A percentile compares a stretch with the other conserved stretches of the same genome.
These are phyloP conservation scores for Talaromyces amestolkiae DNA, from an alignment of 2,329 filamentous ascomycete genomes.

Conservation along the genomic window DNA sequence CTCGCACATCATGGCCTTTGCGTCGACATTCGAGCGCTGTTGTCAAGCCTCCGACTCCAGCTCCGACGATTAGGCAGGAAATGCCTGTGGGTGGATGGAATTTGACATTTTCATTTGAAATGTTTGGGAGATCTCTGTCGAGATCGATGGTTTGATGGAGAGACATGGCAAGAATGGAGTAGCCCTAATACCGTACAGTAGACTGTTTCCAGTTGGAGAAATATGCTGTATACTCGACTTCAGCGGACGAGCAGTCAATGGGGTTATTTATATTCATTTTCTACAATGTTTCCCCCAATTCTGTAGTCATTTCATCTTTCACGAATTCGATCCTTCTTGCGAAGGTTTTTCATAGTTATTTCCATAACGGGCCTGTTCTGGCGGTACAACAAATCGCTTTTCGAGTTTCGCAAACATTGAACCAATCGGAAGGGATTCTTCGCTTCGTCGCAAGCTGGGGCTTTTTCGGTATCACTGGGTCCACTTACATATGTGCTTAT, in stretches of 20 bases:
- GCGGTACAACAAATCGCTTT: conserved; percentile 1
- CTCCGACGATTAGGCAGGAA: conserved; percentile 28
- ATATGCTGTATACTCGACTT: background rate
- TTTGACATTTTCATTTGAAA: background rate
- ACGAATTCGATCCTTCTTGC: background rate
- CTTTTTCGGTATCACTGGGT: background rate
- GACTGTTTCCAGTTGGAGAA: background rate
- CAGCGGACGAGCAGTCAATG: background rate
- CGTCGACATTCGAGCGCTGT: conserved; percentile 30
- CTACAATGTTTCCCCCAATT: background rate
- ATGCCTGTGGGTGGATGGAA: conserved; percentile 22
- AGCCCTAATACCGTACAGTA: background rate
- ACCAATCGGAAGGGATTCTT: conserved; percentile 4
- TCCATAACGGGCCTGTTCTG: background rate
- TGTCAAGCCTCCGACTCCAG: conserved; percentile 29
- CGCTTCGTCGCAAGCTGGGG: background rate
- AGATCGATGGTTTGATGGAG: conserved; percentile 10
- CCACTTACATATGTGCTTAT: too few relatives aligned
- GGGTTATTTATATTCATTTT: background rate
- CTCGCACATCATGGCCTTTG: conserved; percentile 29
- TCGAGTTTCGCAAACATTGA: background rate
- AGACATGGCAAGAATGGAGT: background rate
- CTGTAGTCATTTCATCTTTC: background rate
- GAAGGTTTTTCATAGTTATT: background rate
- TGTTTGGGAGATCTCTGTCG: conserved; percentile 3